A percentile compares a stretch with the other conserved stretches of the same genome.
Conservation (phyloP, 2,329 filamentous ascomycete species). For the Cryphonectria radicalis region DNA sequence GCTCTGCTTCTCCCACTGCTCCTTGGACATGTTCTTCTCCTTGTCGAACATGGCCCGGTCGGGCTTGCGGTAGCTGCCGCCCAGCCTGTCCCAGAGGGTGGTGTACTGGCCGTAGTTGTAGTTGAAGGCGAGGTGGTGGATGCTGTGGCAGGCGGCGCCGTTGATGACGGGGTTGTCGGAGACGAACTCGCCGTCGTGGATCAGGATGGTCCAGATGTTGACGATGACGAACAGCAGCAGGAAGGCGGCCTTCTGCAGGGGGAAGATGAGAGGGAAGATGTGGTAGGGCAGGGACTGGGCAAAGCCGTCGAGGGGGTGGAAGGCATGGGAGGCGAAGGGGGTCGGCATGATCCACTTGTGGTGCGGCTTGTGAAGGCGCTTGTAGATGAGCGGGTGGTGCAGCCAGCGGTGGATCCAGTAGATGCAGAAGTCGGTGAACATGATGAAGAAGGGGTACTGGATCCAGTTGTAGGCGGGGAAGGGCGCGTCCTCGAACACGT, state of each 20-base stretch:
- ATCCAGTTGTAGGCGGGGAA: constrained; percentile 76
- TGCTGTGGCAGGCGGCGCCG: constrained; percentile 89
- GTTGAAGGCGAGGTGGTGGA: constrained; percentile 87
- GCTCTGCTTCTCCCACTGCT: constrained; percentile 78
- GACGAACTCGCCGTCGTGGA: constrained; percentile 94
- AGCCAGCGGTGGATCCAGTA: constrained; percentile 90
- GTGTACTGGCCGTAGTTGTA: constrained; percentile 97
- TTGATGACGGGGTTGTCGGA: constrained; percentile 91
- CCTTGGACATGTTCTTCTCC: constrained; percentile 82
- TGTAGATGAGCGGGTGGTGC: constrained; percentile 83
- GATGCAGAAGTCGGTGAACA: constrained; percentile 88
- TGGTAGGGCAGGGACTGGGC: constrained; percentile 90
- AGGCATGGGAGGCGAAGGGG: constrained; percentile 88
- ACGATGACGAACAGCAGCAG: constrained; percentile 87
- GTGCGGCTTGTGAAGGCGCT: constrained; percentile 91
- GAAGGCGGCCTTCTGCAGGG: constrained; percentile 88
- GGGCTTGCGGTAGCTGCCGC: constrained; percentile 84
- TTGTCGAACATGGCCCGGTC: constrained; percentile 84
- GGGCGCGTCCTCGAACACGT: constrained; percentile 74
- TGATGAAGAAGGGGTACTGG: constrained; percentile 87
- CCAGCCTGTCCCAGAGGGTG: constrained; percentile 86
- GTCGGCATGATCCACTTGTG: constrained; percentile 99
- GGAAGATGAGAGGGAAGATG: constrained; percentile 89
- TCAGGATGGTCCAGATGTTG: constrained; percentile 96
- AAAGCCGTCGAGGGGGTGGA: constrained; percentile 93